Base-by-base conservation (phyloP, 2,329 filamentous ascomycete genomes). In the Pestalotiopsis sp. region DNA sequence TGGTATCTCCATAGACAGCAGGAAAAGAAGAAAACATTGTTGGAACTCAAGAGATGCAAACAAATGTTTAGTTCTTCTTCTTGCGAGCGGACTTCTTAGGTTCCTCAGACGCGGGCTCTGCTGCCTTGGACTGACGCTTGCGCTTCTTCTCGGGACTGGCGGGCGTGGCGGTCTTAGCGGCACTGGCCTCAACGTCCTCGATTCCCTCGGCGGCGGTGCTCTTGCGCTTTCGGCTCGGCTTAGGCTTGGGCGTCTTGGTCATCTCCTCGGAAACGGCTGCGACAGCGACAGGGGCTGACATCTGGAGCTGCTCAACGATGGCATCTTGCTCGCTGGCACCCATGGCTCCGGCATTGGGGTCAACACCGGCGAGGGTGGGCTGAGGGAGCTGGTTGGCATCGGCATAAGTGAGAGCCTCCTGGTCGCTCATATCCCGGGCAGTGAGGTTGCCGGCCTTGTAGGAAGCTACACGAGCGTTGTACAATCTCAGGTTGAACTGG, bases 401-500 rank as follows among this genome's bases (percentile, higher is more conserved):
- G n/a, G 88, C 88, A 71, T 91, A 91, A 74, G 82, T 80, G 31
- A 87, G 82, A 2, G 89, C 89, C 71, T 90, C 87, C 49, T 88
- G 84, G 68, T 91, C 89, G 2, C 79, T 81, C 89, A 91, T 91
- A 72, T 85, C 82, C 76, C 89, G 88, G 72, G 89, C 89, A 5
- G 83, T 77, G 4, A 79, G 76, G 81, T 90, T 91, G 72, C 87
- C 87, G 41, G 80, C 78, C 84, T 90, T 90, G 82, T 91, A 91
- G 1, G 88, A 89, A 78, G 90, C 87, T 36, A 90, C 87, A 68
- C 88, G 86, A 12, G 89, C 89, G 71, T 91, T 89, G 82, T 91
- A 91, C 64, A 91, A 83, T 39, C 88, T 87, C 64, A 91, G 84
- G 78, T 91, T 91, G 81, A 90, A 90, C 81, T 90, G 87, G 80